A percentile compares a stretch with the other conserved stretches of the same genome.
Conservation (phyloP, 129 eudicot genomes). For the Ambrosia trifida region DNA sequence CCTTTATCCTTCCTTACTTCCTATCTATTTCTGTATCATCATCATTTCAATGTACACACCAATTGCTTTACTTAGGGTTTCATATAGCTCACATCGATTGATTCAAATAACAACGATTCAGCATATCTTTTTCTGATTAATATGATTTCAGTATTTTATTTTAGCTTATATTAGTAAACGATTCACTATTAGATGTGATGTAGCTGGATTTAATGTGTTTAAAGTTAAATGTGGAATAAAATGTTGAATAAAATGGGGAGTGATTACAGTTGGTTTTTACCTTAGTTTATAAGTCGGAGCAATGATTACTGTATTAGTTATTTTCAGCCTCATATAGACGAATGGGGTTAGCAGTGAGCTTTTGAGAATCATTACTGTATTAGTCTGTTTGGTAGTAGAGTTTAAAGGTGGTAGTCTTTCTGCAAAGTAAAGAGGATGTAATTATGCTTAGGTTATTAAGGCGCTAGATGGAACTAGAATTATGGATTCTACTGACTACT, state of each 20-base stretch:
- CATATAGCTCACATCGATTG: constrained; percentile 3
- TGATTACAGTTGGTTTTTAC: not conserved
- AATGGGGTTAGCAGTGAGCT: not conserved
- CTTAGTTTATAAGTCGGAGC: constrained; percentile 4
- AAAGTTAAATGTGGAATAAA: not conserved
- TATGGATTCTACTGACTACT: not conserved
- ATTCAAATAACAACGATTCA: constrained; percentile 5
- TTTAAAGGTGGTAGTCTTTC: not conserved
- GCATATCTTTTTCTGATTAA: not conserved
- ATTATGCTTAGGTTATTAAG: not conserved
- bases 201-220: constrained; percentile 5
- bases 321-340: not conserved
- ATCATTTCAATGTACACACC: constrained; percentile 9
- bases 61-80: constrained; percentile 34
- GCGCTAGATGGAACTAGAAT: not conserved
- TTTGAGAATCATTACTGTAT: not conserved
- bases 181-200: constrained; percentile 16
- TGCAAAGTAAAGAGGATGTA: not conserved
- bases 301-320: not conserved
- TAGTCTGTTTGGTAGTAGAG: not conserved
- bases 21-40: not conserved
- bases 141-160: constrained; percentile 11
- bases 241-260: constrained; percentile 7
- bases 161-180: constrained; percentile 12
- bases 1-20: not conserved